phyloP scores from a whole-genome alignment of 1,284 basidiomycete species.

The Puccinia novopanici region DNA sequence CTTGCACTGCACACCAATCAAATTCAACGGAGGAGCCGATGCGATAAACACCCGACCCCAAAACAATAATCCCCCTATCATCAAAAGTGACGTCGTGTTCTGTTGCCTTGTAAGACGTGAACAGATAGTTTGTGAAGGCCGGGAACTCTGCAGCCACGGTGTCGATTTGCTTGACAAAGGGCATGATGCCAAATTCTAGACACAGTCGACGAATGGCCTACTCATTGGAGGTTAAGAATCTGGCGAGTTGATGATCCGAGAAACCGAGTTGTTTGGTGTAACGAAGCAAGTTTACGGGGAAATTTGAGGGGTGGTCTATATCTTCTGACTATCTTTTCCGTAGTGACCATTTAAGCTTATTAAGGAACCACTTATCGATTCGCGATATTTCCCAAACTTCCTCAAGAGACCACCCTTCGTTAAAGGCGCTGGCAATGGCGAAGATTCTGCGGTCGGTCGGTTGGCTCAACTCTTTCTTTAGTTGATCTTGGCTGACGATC shows the following conservation, averaged over 20 bases:
- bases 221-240: constrained; percentile 80
- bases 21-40: constrained; percentile 99
- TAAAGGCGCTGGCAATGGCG: constrained; percentile 83
- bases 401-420: constrained; percentile 86
- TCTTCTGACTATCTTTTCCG: constrained; percentile 68
- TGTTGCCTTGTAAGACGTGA: constrained; percentile 93
- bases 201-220: constrained; percentile 82
- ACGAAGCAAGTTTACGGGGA: constrained; percentile 71
- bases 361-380: constrained; percentile 98
- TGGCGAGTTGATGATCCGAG: constrained; percentile 86
- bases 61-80: constrained; percentile 92
- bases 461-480: constrained; percentile 82
- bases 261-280: constrained; percentile 94
- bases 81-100: constrained; percentile 87
- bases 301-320: constrained; percentile 71
- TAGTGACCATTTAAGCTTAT: constrained; percentile 77
- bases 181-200: constrained; percentile 77
- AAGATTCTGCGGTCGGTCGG: constrained; percentile 91
- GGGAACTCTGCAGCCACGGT: constrained; percentile 99
- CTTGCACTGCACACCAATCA: constrained; percentile 98
- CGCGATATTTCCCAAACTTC: constrained; percentile 95
- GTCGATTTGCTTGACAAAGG: constrained; percentile 98
- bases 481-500: constrained; percentile 63
- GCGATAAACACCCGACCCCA: constrained; percentile 96
- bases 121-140: constrained; percentile 96